phyloP scores from a whole-genome alignment of 2,329 filamentous ascomycete genomes.

The Acephala macrosclerotiorum region DNA sequence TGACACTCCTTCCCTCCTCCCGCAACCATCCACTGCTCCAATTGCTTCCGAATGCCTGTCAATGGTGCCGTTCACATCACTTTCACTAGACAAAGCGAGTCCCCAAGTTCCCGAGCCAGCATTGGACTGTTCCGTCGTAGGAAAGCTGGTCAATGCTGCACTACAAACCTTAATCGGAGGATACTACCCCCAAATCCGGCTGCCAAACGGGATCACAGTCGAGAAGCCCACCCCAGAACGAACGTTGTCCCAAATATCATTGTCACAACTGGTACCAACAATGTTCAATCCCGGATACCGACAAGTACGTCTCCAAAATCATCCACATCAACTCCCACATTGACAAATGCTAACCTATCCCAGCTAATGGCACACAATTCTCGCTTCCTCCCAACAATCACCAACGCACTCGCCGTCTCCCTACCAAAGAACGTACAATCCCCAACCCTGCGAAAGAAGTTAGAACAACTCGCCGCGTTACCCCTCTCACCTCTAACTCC shows the following conservation, averaged over 20 bases:
- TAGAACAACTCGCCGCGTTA: slow-evolving; percentile 22
- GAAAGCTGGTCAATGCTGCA: neutral
- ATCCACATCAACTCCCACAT: neutral
- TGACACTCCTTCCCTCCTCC: neutral
- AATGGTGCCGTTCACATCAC: too few species aligned
- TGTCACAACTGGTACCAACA: slow-evolving; percentile 34
- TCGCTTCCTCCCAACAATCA: slow-evolving; percentile 32
- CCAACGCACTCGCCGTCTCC: slow-evolving; percentile 25
- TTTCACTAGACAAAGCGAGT: neutral
- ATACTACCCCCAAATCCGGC: neutral
- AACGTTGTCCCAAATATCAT: slow-evolving; percentile 27
- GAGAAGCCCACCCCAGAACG: slow-evolving; percentile 19
- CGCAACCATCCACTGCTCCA: neutral
- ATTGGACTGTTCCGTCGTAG: neutral
- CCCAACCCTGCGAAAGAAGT: slow-evolving; percentile 32
- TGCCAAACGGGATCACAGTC: slow-evolving; percentile 22
- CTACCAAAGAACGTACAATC: slow-evolving; percentile 33
- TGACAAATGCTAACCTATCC: neutral
- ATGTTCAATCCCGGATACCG: slow-evolving; percentile 41
- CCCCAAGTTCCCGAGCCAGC: neutral
- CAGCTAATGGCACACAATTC: slow-evolving; percentile 34
- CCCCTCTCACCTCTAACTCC: neutral
- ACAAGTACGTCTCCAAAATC: slow-evolving; percentile 29
- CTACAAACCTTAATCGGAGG: neutral
- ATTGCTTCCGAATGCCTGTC: neutral